phyloP scores from a whole-genome alignment of 2,329 filamentous ascomycete genomes.

The Rhynchosporium graminicola region DNA sequence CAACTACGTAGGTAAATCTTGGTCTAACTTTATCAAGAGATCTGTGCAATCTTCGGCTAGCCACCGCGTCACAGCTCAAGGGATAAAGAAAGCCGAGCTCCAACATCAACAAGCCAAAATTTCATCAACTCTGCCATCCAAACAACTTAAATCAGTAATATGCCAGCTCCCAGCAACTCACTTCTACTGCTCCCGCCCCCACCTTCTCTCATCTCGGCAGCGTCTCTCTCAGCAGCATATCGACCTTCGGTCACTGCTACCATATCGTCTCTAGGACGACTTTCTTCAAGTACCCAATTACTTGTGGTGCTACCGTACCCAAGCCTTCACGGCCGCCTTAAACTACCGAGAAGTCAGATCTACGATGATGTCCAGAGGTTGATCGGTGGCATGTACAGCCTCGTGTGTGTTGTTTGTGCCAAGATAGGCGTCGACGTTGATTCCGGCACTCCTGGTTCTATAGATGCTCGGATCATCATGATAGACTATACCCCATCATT shows the following conservation, averaged over 20 bases:
- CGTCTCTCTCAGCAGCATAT: slow-evolving; percentile 60
- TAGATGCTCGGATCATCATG: slow-evolving; percentile 75
- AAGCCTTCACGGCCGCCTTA: slow-evolving; percentile 49
- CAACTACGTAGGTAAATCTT: too few species aligned
- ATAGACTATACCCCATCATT: slow-evolving; percentile 60
- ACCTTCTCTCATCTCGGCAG: slow-evolving; percentile 54
- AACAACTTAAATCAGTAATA: slow-evolving; percentile 9
- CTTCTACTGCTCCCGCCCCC: slow-evolving; percentile 66
- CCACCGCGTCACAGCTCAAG: not conserved
- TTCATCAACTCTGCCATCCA: not conserved
- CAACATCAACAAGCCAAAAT: not conserved
- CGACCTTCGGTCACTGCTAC: slow-evolving; percentile 49
- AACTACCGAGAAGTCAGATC: slow-evolving; percentile 51
- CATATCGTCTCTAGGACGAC: slow-evolving; percentile 50
- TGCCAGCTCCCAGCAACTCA: slow-evolving; percentile 44
- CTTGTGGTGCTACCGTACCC: slow-evolving; percentile 62
- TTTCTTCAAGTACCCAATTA: slow-evolving; percentile 37
- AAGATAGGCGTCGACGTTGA: slow-evolving; percentile 56
- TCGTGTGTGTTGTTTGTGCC: slow-evolving; percentile 72
- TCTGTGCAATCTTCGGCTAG: not conserved
- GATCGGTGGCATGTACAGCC: slow-evolving; percentile 74
- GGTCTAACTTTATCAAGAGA: too few species aligned
- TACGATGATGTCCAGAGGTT: slow-evolving; percentile 74
- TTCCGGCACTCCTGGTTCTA: slow-evolving; percentile 65
- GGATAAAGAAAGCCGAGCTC: not conserved